Evolutionary conservation across 768 basidiomycete genomes (phyloP).

Genomic region (Russula brevipes): DNA sequence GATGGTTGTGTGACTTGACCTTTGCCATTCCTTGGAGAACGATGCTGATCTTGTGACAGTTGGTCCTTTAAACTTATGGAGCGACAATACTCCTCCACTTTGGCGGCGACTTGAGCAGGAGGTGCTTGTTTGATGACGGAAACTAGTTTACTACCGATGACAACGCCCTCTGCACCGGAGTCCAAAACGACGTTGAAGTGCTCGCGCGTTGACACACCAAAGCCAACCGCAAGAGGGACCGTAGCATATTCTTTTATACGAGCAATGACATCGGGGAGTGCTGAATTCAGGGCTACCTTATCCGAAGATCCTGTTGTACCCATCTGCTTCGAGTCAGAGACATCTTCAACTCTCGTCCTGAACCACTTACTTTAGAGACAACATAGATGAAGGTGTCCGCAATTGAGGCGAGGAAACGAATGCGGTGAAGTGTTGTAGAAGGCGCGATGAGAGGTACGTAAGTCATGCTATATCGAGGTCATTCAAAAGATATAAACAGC

Average conservation of each 20-base stretch:
- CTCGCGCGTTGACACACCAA: conserved; percentile 85
- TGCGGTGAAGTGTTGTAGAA: conserved; percentile 80
- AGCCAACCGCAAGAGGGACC: conserved; percentile 91
- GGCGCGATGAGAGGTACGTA: conserved; percentile 96
- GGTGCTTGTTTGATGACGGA: conserved; percentile 67
- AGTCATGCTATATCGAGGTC: conserved; percentile 56
- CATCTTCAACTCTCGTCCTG: background rate
- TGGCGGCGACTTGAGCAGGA: conserved; percentile 41
- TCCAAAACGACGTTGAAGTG: conserved; percentile 85
- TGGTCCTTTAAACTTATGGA: conserved; percentile 52
- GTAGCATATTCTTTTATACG: conserved; percentile 75
- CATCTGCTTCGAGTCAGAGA: conserved; percentile 54
- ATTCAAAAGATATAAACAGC: background rate
- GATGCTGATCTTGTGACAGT: conserved; percentile 21
- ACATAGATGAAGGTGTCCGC: conserved; percentile 98
- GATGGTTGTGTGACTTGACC: conserved; percentile 34
- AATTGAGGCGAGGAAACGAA: conserved; percentile 86
- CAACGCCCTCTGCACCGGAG: conserved; percentile 92
- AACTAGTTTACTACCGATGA: conserved; percentile 86
- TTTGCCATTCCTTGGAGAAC: conserved; percentile 26
- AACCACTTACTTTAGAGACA: conserved; percentile 74
- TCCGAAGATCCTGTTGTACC: conserved; percentile 94
- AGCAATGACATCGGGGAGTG: conserved; percentile 76
- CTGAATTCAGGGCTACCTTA: conserved; percentile 60
- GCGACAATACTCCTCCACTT: conserved; percentile 69